Base-by-base conservation (phyloP, 2,329 filamentous ascomycete genomes). In the Penicillium sp. region DNA sequence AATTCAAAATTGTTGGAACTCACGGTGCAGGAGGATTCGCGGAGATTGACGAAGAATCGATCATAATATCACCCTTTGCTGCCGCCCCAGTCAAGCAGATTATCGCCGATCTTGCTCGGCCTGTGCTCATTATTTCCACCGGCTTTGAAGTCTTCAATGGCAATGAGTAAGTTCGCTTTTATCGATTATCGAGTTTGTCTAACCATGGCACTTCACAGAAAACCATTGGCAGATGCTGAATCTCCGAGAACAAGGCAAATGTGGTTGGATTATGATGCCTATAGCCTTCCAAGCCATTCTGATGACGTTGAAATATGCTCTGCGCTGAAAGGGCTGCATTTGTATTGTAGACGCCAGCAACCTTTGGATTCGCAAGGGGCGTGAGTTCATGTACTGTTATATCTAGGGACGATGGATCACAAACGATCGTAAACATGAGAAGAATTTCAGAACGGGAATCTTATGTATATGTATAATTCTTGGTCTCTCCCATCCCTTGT, bases 61-160 rank as follows among this genome's bases (percentile, higher is more conserved):
- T 59, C 35, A 24, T 57, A 13, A 59, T 59, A 55, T 55, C 56
- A 37, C 18, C 52, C 13, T 53, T 52, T 55, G 25, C 50, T 54
- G 48, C 54, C 46, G 54, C 52, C 12, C 56, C 47, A 49, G 49
- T 58, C 23, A 58, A 57, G 54, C 54, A 58, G 52, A 58, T 58
- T 25, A 55, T 58, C 47, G 56, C 56, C 33, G 56, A 58, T 52
- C 41, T 58, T 44, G 50, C 47, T 52, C 54, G 56, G 35, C 54
- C 54, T 47, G 7, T 46, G n/a, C 52, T 58, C 4, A 58, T 58
- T 40, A 57, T 58, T 52, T 57, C 54, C 31, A 54, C 52, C 23
- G 46, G 54, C 46, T 52, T 53, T 53, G 32, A 37, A 1, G 44
- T 53, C 48, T 58, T 57, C 24, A 55, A 57, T 48, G 12, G 12